These are phyloP conservation scores for Globisporangium middletonii DNA, from an alignment of 352 stramenopile genomes.

Conservation along the genomic window DNA sequence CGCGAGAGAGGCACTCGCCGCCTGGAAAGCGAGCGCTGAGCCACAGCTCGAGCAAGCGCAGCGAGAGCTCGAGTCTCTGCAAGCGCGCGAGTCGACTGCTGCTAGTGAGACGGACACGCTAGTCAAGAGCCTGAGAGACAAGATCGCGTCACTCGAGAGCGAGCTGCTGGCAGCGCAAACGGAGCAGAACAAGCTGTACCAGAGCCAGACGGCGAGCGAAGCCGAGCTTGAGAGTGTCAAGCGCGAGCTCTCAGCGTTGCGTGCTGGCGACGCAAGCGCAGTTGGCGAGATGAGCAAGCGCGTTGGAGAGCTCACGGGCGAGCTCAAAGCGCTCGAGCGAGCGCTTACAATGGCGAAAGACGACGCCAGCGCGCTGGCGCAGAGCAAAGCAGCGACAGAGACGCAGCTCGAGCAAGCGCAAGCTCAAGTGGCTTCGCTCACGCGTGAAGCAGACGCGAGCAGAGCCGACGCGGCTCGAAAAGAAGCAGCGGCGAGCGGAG, in stretches of 20 bases:
- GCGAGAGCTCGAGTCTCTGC: background rate
- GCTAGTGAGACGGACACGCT: background rate
- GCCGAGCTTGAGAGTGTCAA: background rate
- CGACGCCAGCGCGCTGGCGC: background rate
- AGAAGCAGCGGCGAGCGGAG: background rate
- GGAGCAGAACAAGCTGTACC: background rate
- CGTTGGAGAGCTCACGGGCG: background rate
- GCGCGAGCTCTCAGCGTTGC: background rate
- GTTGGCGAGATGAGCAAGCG: background rate
- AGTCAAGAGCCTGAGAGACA: background rate
- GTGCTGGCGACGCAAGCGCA: conserved; percentile 4
- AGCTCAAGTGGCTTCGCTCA: background rate
- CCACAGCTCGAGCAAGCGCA: background rate
- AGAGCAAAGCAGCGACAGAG: background rate
- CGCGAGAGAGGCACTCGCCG: background rate
- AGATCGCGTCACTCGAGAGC: background rate
- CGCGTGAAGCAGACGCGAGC: background rate
- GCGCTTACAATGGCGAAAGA: background rate
- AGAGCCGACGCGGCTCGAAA: background rate
- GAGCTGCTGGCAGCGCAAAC: background rate
- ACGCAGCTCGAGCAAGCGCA: conserved; percentile 12
- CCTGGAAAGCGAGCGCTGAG: background rate
- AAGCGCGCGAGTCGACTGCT: background rate
- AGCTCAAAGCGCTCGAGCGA: background rate
- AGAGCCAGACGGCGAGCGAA: background rate